phyloP scores from a whole-genome alignment of 1,139 yeast genomes.

The Debaryomyces coudertii region DNA sequence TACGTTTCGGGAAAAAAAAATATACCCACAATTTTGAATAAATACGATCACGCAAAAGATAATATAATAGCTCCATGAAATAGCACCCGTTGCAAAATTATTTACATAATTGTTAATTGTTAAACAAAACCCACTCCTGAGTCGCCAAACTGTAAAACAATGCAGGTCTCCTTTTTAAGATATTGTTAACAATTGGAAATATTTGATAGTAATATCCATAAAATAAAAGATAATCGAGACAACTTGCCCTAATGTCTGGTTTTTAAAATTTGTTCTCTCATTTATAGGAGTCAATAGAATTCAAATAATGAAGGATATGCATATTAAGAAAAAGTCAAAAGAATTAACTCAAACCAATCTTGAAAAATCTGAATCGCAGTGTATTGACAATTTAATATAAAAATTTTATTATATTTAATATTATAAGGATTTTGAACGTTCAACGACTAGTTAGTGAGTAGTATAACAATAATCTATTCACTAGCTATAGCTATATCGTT shows the following conservation, averaged over 20 bases:
- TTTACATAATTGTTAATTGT: constrained; percentile 14
- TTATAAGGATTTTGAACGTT: too few relatives aligned
- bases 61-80: constrained; percentile 21
- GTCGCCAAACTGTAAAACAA: constrained; percentile 14
- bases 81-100: constrained; percentile 17
- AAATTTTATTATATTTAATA: too few relatives aligned
- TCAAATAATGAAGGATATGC: constrained; percentile 34
- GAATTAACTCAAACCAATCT: too few relatives aligned
- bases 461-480: too few relatives aligned
- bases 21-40: constrained; percentile 13
- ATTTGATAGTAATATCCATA: constrained; percentile 32
- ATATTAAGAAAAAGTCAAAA: constrained; percentile 23
- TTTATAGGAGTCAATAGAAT: constrained; percentile 33
- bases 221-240: constrained; percentile 39
- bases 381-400: too few relatives aligned
- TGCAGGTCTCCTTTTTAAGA: constrained; percentile 20
- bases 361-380: too few relatives aligned
- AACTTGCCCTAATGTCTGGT: constrained; percentile 29
- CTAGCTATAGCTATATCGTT: too few relatives aligned
- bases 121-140: constrained; percentile 9
- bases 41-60: constrained; percentile 16
- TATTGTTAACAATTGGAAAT: constrained; percentile 24
- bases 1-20: constrained; percentile 16
- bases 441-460: too few relatives aligned
- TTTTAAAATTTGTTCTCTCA: constrained; percentile 23